Evolutionary conservation across 208 protist species (phyloP), one percentile per base, ranked within the genome.

Genomic region (Leptomonas pyrrhocoris): DNA sequence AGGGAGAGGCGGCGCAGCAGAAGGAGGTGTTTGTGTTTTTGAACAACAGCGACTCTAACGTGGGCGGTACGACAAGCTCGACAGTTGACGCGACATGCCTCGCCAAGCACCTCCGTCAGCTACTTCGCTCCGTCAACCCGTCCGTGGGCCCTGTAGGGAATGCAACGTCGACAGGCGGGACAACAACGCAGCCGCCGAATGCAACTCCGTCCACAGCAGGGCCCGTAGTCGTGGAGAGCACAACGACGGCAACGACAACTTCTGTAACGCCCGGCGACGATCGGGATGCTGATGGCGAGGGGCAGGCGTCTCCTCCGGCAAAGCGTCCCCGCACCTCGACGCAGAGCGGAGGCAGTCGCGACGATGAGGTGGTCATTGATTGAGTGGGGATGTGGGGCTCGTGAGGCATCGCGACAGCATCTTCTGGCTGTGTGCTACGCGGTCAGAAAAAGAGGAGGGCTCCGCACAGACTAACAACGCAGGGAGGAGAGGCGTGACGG

Each of bases 31-130:
- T 86, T 65, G 75, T 89, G 23, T 92, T 92, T 49, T 61, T 94
- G 46, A 94, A 94, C 72, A 94, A 94, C 77, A 90, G 78, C 59
- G 81, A 91, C 61, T 94, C 88, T n/a, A 57, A 92, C 34, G 75
- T 91, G 19, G 76, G 77, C 53, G 84, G 83, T 51, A 72, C 79
- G 45, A 86, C 81, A 48, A 94, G 88, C 73, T 94, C 88, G 6
- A 80, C 74, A 3, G 85, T 94, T 63, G 88, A 94, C 53, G 88
- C 88, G 19, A 86, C 84, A 7, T 91, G 76, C 57, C 70, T 94
- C 13, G 83, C 85, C 0, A 62, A 83, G 71, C 60, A 68, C 45
- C 42, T 92, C 28, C 45, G 53, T 19, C 19, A 31, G 18, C 40
- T 83, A 25, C 61, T 89, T 19, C 43, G 16, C 43, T 48, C 25